Percentiles rank a stretch among this genome's conserved stretches.
Evolutionary conservation across 129 eudicot species (phyloP).

Genomic region (Deinandra increscens): DNA sequence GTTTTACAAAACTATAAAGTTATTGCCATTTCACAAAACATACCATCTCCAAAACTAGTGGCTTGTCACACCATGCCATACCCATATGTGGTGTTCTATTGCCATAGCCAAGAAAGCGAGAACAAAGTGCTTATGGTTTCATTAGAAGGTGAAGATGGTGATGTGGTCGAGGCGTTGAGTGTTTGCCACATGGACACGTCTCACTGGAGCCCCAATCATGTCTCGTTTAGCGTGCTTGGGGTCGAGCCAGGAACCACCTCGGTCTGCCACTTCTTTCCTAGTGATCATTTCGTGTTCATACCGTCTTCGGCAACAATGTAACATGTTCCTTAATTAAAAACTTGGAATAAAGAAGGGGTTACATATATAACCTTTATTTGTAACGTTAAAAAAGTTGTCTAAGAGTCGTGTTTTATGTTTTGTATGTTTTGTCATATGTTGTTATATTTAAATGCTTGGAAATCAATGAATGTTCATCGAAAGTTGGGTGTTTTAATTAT

Average conservation of each 20-base stretch:
- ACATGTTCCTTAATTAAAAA: neutral
- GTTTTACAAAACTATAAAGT: slow-evolving; percentile 55
- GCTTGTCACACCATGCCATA: slow-evolving; percentile 90
- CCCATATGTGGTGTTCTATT: slow-evolving; percentile 67
- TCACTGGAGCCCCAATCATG: slow-evolving; percentile 57
- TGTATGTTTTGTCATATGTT: neutral
- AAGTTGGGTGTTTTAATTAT: too few species aligned
- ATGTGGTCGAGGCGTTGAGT: slow-evolving; percentile 55
- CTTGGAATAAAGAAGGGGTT: neutral
- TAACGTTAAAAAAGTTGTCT: neutral
- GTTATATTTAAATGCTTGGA: too few species aligned
- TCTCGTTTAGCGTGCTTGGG: slow-evolving; percentile 57
- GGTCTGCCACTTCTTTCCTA: slow-evolving; percentile 81
- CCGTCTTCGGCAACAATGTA: slow-evolving; percentile 29
- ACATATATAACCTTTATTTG: neutral
- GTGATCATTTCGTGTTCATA: slow-evolving; percentile 59
- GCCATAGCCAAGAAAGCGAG: slow-evolving; percentile 63
- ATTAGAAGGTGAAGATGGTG: slow-evolving; percentile 61
- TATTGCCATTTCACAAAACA: slow-evolving; percentile 38
- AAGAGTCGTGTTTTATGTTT: neutral
- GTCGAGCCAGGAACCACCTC: slow-evolving; percentile 72
- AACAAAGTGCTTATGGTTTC: slow-evolving; percentile 57
- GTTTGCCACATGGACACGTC: slow-evolving; percentile 91
- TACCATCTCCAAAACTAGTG: slow-evolving; percentile 54
- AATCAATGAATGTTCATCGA: too few species aligned